phyloP scores from a whole-genome alignment of 345 rosid genomes.

The Eucalyptus marginata region DNA sequence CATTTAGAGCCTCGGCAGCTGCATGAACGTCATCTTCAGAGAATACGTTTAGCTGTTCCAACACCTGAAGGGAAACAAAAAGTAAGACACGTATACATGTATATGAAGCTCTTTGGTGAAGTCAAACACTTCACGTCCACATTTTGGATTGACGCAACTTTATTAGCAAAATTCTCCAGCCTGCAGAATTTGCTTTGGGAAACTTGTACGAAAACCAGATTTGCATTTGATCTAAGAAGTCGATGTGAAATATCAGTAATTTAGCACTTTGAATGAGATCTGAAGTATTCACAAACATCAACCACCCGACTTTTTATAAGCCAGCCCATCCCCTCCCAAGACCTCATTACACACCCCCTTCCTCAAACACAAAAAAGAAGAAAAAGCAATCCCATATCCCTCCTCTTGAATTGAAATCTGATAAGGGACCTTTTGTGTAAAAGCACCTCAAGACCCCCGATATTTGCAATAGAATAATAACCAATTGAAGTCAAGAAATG shows the following conservation, averaged over 20 bases:
- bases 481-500: too few species aligned
- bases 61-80: too few species aligned
- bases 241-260: too few species aligned
- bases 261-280: background rate
- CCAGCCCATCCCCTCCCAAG: background rate
- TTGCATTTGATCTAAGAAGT: too few species aligned
- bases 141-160: too few species aligned
- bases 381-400: background rate
- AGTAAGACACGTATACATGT: too few species aligned
- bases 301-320: background rate
- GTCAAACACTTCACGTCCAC: too few species aligned
- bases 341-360: background rate
- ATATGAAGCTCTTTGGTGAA: fast-evolving
- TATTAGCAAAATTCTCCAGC: too few species aligned
- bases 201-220: too few species aligned
- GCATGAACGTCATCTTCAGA: too few species aligned
- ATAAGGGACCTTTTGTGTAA: background rate
- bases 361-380: fast-evolving
- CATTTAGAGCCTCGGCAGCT: slow-evolving; percentile 42
- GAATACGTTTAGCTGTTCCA: too few species aligned
- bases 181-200: too few species aligned
- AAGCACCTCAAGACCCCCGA: background rate
- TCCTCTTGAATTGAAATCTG: background rate
- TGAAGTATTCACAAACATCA: background rate
- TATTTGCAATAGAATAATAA: background rate